These are phyloP conservation scores for Alternaria incomplexa DNA, from an alignment of 2,329 filamentous ascomycete species.

Conservation along the genomic window DNA sequence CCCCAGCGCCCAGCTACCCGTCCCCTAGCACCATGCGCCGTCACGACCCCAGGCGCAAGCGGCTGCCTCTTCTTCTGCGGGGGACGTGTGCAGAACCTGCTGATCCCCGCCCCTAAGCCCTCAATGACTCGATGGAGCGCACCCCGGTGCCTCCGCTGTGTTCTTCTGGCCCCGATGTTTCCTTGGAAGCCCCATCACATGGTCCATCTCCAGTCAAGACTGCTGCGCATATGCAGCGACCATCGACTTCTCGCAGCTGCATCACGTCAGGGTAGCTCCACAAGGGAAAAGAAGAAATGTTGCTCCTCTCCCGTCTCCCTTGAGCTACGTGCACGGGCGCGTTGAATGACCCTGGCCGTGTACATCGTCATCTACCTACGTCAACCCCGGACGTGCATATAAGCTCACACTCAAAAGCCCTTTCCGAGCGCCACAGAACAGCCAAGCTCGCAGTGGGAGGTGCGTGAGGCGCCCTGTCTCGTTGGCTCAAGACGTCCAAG, in stretches of 20 bases:
- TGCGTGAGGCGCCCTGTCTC: constrained; percentile 23
- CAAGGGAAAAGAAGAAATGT: neutral
- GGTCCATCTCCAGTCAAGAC: neutral
- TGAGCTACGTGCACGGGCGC: constrained; percentile 7
- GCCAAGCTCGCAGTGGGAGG: constrained; percentile 3
- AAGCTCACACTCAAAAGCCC: constrained; percentile 38
- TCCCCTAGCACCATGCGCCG: constrained; percentile 17
- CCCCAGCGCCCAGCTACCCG: constrained; percentile 21
- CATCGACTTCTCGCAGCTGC: constrained; percentile 8
- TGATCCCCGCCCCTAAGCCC: constrained; percentile 24
- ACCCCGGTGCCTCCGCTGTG: constrained; percentile 20
- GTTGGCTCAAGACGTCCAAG: constrained; percentile 17
- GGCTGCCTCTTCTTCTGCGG: constrained; percentile 18
- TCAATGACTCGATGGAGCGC: constrained; percentile 22
- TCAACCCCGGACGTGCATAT: constrained; percentile 28
- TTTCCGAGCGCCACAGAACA: constrained; percentile 28
- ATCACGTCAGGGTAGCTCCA: constrained; percentile 16
- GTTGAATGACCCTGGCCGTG: neutral
- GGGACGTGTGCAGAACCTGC: constrained; percentile 24
- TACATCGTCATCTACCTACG: constrained; percentile 38
- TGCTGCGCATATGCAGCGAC: neutral
- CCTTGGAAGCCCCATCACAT: neutral
- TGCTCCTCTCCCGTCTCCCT: constrained; percentile 13
- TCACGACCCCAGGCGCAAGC: constrained; percentile 17
- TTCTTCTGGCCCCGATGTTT: constrained; percentile 1